Base-by-base conservation (phyloP, 306 rosid genomes). In the Benincasa hispida region DNA sequence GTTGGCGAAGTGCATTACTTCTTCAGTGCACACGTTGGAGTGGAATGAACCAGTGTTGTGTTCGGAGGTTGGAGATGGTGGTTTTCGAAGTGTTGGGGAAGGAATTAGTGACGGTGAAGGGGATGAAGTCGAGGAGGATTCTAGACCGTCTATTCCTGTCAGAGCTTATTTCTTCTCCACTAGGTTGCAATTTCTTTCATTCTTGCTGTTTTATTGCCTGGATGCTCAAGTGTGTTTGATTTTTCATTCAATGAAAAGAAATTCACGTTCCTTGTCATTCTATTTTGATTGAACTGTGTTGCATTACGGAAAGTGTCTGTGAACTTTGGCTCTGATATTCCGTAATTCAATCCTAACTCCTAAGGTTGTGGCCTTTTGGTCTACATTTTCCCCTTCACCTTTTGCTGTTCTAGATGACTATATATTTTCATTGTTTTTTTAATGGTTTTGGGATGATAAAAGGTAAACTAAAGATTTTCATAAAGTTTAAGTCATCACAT, bases 141-240 rank as follows among this genome's bases (percentile, higher is more conserved):
- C 85, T 17, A 83, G 81, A 51, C 88, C 87, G 70, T 77, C 79
- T 8, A 92, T 95, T 83, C 98, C 93, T 28, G 99, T 95, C 48
- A 80, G 93, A 79, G 99, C 99, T 53, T 92, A 78, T 78, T 90
- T 95, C 78, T 81, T 90, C 87, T 90, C 99, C 6, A 95, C 98
- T 4, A 95, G 94, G 94, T 89, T 82, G 76, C 5, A 15, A 62
- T 47, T 47, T 47, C 19, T 27, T 81, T 21, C 8, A 1, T 51
- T 67, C 15, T 10, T 14, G 7, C 35, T 75, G 27, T 8, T n/a
- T 11, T 48, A 10, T 67, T 78, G 42, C 75, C 4, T 9, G 10
- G 24, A 41, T 47, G 18, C 3, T 25, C 22, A 42, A 42, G 8
- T 63, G 69, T 35, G 50, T 37, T 37, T 14, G 39, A 1, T 65